These are phyloP conservation scores for Trichoderma simmonsii DNA, from an alignment of 2,329 filamentous ascomycete genomes.

Conservation along the genomic window DNA sequence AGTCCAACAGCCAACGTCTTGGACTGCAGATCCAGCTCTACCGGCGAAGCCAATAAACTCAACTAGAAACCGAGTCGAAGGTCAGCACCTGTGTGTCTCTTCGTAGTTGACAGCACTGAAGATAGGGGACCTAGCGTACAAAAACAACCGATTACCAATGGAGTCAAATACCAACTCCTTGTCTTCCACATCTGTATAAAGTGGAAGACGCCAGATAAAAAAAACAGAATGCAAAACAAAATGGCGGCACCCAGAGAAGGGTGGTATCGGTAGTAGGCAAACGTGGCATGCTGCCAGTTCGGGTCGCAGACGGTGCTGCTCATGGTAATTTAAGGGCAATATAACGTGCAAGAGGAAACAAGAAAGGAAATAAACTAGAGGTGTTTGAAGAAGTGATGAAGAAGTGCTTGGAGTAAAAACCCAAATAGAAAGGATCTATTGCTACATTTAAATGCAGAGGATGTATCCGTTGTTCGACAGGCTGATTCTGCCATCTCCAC, in stretches of 20 bases:
- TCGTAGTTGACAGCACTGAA: background rate
- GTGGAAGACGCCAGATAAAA: background rate
- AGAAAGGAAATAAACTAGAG: background rate
- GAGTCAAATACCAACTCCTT: constrained; percentile 11
- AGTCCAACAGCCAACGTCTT: constrained; percentile 16
- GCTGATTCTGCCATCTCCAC: background rate
- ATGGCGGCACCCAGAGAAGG: constrained; percentile 1
- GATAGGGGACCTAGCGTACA: background rate
- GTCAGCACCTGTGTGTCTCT: background rate
- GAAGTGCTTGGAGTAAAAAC: background rate
- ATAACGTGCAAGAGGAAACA: background rate
- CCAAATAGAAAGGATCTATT: background rate
- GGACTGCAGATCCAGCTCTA: background rate
- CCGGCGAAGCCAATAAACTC: constrained; percentile 13
- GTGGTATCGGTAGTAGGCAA: constrained; percentile 15
- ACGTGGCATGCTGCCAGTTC: constrained; percentile 14
- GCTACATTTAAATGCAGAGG: background rate
- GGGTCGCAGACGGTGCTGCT: background rate
- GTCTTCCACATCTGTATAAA: constrained; percentile 15
- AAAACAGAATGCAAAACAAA: constrained; percentile 2
- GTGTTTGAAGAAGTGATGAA: background rate
- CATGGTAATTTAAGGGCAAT: background rate
- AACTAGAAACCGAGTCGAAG: background rate
- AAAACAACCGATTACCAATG: constrained; percentile 8
- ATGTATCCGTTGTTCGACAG: background rate